These are phyloP conservation scores for Geum urbanum DNA, from an alignment of 306 rosid species.

Conservation along the genomic window DNA sequence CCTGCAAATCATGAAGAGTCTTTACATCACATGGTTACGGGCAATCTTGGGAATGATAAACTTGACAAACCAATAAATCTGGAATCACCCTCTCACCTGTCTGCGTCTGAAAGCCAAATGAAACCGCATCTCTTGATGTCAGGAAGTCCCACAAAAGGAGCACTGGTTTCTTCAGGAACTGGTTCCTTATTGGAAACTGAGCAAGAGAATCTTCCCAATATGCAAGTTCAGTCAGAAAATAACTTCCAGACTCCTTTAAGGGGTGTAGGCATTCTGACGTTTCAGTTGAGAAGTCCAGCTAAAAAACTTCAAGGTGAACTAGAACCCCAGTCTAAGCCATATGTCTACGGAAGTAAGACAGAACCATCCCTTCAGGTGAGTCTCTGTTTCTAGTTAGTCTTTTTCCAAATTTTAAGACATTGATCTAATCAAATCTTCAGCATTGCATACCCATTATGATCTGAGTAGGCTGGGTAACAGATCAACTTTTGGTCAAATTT, in stretches of 20 bases:
- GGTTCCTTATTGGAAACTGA: slow-evolving; percentile 23
- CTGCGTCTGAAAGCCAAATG: slow-evolving; percentile 28
- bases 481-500: background rate
- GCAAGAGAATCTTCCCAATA: slow-evolving; percentile 14
- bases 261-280: slow-evolving; percentile 25
- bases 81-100: slow-evolving; percentile 34
- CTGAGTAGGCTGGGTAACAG: slow-evolving; percentile 8
- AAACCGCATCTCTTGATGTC: slow-evolving; percentile 26
- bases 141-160: slow-evolving; percentile 20
- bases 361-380: slow-evolving; percentile 20
- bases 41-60: slow-evolving; percentile 24
- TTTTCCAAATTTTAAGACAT: background rate
- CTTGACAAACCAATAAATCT: slow-evolving; percentile 19
- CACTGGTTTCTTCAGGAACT: slow-evolving; percentile 15
- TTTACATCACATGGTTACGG: slow-evolving; percentile 15
- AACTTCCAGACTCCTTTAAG: slow-evolving; percentile 23
- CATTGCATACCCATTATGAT: background rate
- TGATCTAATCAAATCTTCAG: background rate
- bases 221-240: slow-evolving; percentile 31
- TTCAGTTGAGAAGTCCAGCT: slow-evolving; percentile 27
- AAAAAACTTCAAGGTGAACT: slow-evolving; percentile 23
- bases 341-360: slow-evolving; percentile 13
- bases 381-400: background rate
- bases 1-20: slow-evolving; percentile 29
- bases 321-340: slow-evolving; percentile 13